A percentile compares a stretch with the other conserved stretches of the same genome.
Conservation (phyloP, 2,329 filamentous ascomycete genomes). For the Trichoderma sp. region DNA sequence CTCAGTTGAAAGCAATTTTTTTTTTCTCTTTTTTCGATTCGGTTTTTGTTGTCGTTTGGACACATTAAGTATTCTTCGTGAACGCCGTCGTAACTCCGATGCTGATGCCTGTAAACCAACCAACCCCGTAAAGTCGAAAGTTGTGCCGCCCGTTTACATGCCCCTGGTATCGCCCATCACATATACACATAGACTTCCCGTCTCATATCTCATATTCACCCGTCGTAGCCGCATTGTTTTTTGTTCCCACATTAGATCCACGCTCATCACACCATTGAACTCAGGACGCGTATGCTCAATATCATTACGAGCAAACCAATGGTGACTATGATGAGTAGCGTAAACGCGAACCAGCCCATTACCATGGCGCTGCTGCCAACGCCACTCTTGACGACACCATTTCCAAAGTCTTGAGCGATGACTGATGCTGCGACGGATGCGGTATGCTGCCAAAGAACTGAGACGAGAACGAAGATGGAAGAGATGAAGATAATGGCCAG, state of each 20-base stretch:
- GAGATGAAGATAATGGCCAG: constrained; percentile 86
- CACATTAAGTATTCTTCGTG: constrained; percentile 17
- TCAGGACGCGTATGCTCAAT: constrained; percentile 79
- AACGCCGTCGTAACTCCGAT: constrained; percentile 33
- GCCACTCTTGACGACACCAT: constrained; percentile 80
- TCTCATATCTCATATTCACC: constrained; percentile 12
- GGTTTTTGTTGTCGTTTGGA: background rate
- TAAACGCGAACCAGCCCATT: constrained; percentile 95
- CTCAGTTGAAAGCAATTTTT: background rate
- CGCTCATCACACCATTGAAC: constrained; percentile 47
- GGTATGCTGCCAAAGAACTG: constrained; percentile 85
- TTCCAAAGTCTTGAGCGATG: constrained; percentile 88
- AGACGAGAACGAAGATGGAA: constrained; percentile 70
- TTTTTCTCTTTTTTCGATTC: background rate
- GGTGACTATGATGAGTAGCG: constrained; percentile 88
- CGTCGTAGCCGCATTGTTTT: background rate
- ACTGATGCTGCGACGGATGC: constrained; percentile 93
- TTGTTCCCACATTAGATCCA: background rate
- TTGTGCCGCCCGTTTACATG: constrained; percentile 18
- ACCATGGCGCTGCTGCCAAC: constrained; percentile 96
- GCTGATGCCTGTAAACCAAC: constrained; percentile 28
- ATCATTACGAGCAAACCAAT: constrained; percentile 96
- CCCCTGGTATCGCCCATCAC: constrained; percentile 19
- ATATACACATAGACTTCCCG: constrained; percentile 22
- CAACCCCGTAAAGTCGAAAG: constrained; percentile 15